Evolutionary conservation across 2,329 filamentous ascomycete genomes (phyloP).

Genomic region (Pseudogymnoascus verrucosus): DNA sequence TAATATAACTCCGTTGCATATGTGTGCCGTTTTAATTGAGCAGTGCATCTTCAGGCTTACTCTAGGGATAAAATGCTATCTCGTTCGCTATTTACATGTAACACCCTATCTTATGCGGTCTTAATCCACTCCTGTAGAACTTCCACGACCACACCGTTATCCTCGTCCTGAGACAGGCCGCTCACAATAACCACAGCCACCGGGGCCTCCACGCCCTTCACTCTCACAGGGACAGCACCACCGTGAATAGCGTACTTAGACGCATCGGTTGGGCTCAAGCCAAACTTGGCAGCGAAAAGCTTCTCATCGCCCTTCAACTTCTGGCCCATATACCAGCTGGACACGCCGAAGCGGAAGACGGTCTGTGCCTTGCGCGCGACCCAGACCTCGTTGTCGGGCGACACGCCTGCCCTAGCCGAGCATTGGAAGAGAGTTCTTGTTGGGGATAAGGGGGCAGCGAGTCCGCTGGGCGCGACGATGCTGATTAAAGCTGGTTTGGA

Average conservation of each 20-base stretch:
- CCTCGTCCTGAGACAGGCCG: conserved; percentile 68
- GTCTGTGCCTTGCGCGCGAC: conserved; percentile 63
- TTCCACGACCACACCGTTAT: conserved; percentile 69
- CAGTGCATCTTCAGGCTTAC: not conserved
- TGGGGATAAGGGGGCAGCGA: conserved; percentile 28
- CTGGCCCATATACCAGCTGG: conserved; percentile 63
- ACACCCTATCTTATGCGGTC: not conserved
- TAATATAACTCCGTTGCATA: conserved; percentile 3
- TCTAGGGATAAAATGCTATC: not conserved
- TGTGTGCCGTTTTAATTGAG: not conserved
- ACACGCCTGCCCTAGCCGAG: conserved; percentile 56
- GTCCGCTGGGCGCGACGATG: conserved; percentile 41
- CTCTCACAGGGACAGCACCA: conserved; percentile 64
- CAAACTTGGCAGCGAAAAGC: conserved; percentile 57
- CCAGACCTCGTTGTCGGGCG: conserved; percentile 66
- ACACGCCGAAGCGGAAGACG: conserved; percentile 61
- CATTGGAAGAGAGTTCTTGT: conserved; percentile 59
- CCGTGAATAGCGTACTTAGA: conserved; percentile 69
- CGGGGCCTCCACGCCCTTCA: conserved; percentile 65
- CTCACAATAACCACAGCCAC: conserved; percentile 69
- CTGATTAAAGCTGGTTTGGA: conserved; percentile 51
- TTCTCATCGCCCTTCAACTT: conserved; percentile 58
- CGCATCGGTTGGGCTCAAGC: conserved; percentile 46
- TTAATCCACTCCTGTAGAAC: conserved; percentile 44
- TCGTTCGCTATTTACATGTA: not conserved